phyloP scores from a whole-genome alignment of 805 yeast genomes.

The Sugiyamaella marilandica region DNA sequence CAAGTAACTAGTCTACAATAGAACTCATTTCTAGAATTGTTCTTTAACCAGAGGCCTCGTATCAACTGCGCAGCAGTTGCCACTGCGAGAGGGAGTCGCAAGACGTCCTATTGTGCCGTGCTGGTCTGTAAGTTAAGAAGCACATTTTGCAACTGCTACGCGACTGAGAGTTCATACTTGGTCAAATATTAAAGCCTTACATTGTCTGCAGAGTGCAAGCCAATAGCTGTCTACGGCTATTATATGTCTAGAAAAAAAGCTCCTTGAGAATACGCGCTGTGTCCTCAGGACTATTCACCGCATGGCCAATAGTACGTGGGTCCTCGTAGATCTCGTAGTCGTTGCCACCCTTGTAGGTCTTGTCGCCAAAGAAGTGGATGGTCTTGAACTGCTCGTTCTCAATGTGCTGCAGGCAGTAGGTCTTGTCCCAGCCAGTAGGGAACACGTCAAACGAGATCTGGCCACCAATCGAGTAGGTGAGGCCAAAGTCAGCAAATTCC shows the following conservation, averaged over 20 bases:
- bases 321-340: conserved; percentile 96
- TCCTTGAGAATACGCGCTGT: conserved; percentile 83
- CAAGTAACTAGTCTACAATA: too few relatives aligned
- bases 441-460: conserved; percentile 98
- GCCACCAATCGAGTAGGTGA: conserved; percentile 98
- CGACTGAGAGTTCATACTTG: background rate
- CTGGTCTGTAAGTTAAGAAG: too few relatives aligned
- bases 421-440: conserved; percentile 99
- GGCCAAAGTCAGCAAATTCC: conserved; percentile 74
- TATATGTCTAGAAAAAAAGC: conserved; percentile 43
- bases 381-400: conserved; percentile 75
- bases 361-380: conserved; percentile 98
- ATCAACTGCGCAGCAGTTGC: too few relatives aligned
- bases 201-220: too few relatives aligned
- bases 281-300: conserved; percentile 85
- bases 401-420: conserved; percentile 93
- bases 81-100: too few relatives aligned
- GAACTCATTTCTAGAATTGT: too few relatives aligned
- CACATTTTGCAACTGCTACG: background rate
- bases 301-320: conserved; percentile 90
- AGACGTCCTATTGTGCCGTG: too few relatives aligned
- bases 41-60: too few relatives aligned
- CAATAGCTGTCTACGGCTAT: too few relatives aligned
- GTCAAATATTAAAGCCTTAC: too few relatives aligned
- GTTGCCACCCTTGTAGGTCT: conserved; percentile 93